Evolutionary conservation across 2,329 filamentous ascomycete genomes (phyloP).

Genomic region (Zasmidium cellare): DNA sequence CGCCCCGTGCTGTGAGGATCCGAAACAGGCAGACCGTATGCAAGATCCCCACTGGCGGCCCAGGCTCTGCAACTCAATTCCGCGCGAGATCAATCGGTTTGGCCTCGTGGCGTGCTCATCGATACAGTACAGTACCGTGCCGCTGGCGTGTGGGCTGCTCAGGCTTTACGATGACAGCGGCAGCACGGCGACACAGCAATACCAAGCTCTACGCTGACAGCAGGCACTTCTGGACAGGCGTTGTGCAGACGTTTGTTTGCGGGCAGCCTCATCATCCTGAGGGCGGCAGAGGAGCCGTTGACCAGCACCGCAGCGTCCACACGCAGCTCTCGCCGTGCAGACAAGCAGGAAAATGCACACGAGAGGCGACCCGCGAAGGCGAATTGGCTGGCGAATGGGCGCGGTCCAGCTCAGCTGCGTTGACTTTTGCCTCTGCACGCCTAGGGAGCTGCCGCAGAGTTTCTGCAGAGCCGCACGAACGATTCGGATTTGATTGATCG

Average conservation of each 20-base stretch:
- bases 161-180: not conserved
- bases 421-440: not conserved
- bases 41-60: conserved; percentile 13
- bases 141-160: not conserved
- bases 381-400: conserved; percentile 3
- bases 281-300: not conserved
- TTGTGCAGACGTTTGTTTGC: not conserved
- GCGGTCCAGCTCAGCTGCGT: not conserved
- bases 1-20: conserved; percentile 18
- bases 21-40: conserved; percentile 17
- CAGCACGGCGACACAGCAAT: not conserved
- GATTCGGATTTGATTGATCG: not conserved
- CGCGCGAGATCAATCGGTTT: not conserved
- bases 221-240: not conserved
- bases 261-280: not conserved
- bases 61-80: not conserved
- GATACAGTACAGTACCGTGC: not conserved
- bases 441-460: not conserved
- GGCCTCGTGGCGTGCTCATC: not conserved
- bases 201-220: not conserved
- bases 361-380: not conserved
- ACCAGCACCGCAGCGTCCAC: not conserved
- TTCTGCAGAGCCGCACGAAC: not conserved
- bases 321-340: not conserved
- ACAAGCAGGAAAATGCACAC: not conserved